Base-by-base conservation (phyloP, 768 basidiomycete genomes). In the Podaxis sp. region DNA sequence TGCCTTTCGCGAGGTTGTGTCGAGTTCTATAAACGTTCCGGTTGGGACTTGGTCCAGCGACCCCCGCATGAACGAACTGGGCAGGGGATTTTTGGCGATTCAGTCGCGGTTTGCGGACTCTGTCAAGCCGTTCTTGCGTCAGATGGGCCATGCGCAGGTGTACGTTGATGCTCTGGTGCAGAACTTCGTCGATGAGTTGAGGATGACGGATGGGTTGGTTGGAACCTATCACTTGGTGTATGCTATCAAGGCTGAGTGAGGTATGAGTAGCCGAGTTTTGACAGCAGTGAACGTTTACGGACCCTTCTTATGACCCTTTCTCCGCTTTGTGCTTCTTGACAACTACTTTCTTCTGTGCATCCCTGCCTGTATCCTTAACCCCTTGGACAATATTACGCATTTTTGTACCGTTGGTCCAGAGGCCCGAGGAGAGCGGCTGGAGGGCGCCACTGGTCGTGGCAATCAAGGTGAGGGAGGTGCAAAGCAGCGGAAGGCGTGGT, bases 11-110 rank as follows among this genome's bases (percentile, higher is more conserved):
- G 73, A 78, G 19, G 76, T 84, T 60, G 70, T 74, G 4, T 44
- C 74, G 6, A 68, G 69, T 33, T 60, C 65, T 2, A 70, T 76
- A 63, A 66, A 73, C 70, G 76, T 89, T 63, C 87, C 88, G 8
- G 76, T 90, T 24, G 89, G 89, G 4, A 72, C 74, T 8, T 87
- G 86, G 87, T 76, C 73, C 52, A 39, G 52, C 0, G 76, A 82
- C 55, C 66, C 74, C 2, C 57, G 55, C 30, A 63, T 76, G 68
- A 71, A 65, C 64, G 44, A 55, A 11, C 67, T 88, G 1, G 89
- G 87, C 0, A 71, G 64, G 33, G 72, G 66, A 1, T 80, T 80
- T 66, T 75, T 81, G 30, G 71, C 68, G 2, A 72, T 74, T 6
- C 75, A 82, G 63, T 66, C 70, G 33, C 68, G 73, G 24, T 86